phyloP scores from a whole-genome alignment of 345 rosid species.

The Acer saccharum region DNA sequence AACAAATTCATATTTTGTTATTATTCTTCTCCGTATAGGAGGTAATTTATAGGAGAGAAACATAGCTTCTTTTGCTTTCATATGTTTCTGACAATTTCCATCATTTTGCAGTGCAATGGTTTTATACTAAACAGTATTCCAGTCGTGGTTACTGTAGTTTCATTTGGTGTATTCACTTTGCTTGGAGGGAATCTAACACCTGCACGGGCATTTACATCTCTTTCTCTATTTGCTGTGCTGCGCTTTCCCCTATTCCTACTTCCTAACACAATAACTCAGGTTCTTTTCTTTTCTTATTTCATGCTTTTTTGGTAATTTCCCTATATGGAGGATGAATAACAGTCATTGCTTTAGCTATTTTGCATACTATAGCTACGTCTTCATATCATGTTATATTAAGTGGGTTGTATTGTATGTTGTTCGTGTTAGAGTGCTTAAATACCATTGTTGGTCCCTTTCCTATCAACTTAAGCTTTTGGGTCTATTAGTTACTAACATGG shows the following conservation, averaged over 20 bases:
- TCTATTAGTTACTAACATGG: too few relatives aligned
- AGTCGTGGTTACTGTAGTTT: conserved; percentile 84
- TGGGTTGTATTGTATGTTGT: background rate
- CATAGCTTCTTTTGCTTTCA: background rate
- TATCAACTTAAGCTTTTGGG: too few relatives aligned
- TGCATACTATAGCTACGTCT: conserved; percentile 2
- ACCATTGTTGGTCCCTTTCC: too few relatives aligned
- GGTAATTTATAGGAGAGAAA: background rate
- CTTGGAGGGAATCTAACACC: conserved; percentile 99
- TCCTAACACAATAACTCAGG: conserved; percentile 96
- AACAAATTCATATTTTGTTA: too few relatives aligned
- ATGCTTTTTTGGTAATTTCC: background rate
- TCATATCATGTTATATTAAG: background rate
- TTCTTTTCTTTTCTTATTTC: conserved; percentile 26
- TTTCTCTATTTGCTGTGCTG: conserved; percentile 93
- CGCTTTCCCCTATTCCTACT: conserved; percentile 97
- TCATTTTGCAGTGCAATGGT: conserved; percentile 67
- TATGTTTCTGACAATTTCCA: conserved; percentile 31
- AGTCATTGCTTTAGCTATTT: background rate
- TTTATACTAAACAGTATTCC: conserved; percentile 91
- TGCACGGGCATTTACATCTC: conserved; percentile 94
- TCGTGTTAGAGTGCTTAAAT: background rate
- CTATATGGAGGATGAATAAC: conserved; percentile 3
- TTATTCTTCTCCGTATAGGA: too few relatives aligned
- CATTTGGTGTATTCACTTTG: conserved; percentile 92